These are phyloP conservation scores for Furculomyces boomerangus DNA, from an alignment of 371 early-diverging fungal species.

Conservation along the genomic window DNA sequence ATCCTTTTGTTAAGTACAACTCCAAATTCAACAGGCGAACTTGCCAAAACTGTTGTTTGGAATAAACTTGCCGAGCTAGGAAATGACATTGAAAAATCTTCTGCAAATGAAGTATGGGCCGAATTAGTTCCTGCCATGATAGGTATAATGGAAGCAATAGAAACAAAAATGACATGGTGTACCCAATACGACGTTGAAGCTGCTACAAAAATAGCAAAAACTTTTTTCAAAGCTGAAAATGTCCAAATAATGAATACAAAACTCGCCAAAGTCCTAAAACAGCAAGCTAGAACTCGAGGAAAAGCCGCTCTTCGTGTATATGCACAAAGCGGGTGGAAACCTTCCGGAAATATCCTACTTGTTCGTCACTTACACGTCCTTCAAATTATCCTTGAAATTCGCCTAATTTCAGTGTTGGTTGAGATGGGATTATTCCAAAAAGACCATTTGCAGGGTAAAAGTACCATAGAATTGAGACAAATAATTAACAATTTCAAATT, in stretches of 20 bases:
- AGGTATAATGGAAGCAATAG: neutral
- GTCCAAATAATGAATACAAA: neutral
- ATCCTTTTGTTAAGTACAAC: neutral
- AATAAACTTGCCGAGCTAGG: neutral
- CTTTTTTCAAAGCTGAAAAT: neutral
- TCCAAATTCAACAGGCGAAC: neutral
- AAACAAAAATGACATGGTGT: neutral
- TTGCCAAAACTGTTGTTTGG: neutral
- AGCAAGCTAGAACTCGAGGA: neutral
- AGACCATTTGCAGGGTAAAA: neutral
- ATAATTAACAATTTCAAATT: neutral
- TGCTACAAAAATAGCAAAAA: neutral
- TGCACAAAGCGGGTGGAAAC: neutral
- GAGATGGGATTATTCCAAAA: neutral
- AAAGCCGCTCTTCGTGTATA: neutral
- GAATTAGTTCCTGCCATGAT: neutral
- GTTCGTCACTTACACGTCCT: neutral
- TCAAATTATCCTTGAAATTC: neutral
- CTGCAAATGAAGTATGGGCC: neutral
- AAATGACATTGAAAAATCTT: neutral
- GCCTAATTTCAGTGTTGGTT: neutral
- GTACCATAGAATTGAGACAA: neutral
- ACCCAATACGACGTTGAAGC: neutral
- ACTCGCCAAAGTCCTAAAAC: neutral
- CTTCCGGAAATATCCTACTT: neutral